These are phyloP conservation scores for Xylaria sp. DNA, from an alignment of 2,329 filamentous ascomycete genomes.

Conservation along the genomic window DNA sequence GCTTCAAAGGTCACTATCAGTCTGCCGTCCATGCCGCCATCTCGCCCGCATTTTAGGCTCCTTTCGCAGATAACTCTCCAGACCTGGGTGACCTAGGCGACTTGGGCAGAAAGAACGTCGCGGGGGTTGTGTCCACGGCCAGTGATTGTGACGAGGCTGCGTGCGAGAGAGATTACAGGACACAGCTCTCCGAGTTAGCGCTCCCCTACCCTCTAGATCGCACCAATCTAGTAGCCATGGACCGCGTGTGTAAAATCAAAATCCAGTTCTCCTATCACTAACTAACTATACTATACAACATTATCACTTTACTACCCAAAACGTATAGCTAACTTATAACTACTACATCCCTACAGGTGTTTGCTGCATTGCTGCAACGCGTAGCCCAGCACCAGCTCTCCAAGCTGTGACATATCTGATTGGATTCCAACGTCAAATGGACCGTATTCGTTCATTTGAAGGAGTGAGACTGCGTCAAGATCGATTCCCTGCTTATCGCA, in stretches of 20 bases:
- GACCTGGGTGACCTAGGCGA: not conserved
- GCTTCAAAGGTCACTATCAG: no score
- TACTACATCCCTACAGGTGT: no score
- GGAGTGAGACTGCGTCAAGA: not conserved
- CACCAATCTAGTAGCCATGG: slow-evolving; percentile 8
- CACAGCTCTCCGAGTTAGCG: not conserved
- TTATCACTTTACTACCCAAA: no score
- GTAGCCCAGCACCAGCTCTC: not conserved
- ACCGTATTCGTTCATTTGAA: slow-evolving; percentile 8
- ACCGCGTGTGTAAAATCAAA: not conserved
- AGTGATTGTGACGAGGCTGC: no score
- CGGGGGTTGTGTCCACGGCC: no score
- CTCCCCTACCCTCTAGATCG: not conserved
- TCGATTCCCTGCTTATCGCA: not conserved
- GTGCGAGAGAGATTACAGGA: no score
- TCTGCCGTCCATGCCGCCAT: slow-evolving; percentile 67
- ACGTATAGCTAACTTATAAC: no score
- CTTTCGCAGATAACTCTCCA: slow-evolving; percentile 25
- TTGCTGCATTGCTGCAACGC: not conserved
- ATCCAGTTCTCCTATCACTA: no score
- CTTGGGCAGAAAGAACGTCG: not conserved
- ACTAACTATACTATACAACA: no score
- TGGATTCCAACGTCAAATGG: slow-evolving; percentile 12
- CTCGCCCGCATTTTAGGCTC: slow-evolving; percentile 63
- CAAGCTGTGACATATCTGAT: not conserved